Evolutionary conservation across 306 rosid species (phyloP).

Genomic region (Ammopiptanthus mongolicus): DNA sequence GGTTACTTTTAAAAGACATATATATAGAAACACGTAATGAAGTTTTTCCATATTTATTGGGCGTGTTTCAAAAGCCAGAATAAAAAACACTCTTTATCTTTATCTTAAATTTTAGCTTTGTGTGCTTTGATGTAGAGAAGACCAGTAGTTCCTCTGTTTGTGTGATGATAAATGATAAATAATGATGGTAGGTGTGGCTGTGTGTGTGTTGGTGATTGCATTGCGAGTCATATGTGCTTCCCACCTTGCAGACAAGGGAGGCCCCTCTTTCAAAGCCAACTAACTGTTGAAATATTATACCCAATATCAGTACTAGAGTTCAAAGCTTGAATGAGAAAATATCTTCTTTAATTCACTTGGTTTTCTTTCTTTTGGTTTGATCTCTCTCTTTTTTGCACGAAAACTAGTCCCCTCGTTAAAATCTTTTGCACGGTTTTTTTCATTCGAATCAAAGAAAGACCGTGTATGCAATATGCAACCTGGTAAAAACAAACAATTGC

Average conservation of each 20-base stretch:
- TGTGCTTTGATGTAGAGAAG: constrained; percentile 22
- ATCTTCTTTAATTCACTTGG: not conserved
- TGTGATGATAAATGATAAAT: too few relatives aligned
- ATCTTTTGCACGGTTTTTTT: too few relatives aligned
- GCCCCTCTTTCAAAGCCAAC: constrained; percentile 47
- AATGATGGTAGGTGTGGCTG: constrained; percentile 36
- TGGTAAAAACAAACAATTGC: too few relatives aligned
- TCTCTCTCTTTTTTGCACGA: too few relatives aligned
- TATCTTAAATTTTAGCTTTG: not conserved
- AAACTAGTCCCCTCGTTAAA: too few relatives aligned
- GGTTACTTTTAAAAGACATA: not conserved
- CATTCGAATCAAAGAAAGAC: too few relatives aligned
- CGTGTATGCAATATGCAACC: too few relatives aligned
- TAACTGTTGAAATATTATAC: constrained; percentile 49
- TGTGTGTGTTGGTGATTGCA: constrained; percentile 55
- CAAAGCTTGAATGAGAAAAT: constrained; percentile 38
- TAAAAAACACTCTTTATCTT: not conserved
- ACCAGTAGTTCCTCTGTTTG: constrained; percentile 23
- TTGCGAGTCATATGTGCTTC: constrained; percentile 60
- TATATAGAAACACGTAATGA: not conserved
- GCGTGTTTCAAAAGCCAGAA: not conserved
- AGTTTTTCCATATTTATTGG: too few relatives aligned
- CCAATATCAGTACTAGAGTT: constrained; percentile 25
- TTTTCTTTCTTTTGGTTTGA: constrained; percentile 3
- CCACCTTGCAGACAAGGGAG: constrained; percentile 70